Evolutionary conservation across 148 eudicot genomes (phyloP), one percentile per base, ranked within the genome.

Genomic region (Dianthus caryophyllus): DNA sequence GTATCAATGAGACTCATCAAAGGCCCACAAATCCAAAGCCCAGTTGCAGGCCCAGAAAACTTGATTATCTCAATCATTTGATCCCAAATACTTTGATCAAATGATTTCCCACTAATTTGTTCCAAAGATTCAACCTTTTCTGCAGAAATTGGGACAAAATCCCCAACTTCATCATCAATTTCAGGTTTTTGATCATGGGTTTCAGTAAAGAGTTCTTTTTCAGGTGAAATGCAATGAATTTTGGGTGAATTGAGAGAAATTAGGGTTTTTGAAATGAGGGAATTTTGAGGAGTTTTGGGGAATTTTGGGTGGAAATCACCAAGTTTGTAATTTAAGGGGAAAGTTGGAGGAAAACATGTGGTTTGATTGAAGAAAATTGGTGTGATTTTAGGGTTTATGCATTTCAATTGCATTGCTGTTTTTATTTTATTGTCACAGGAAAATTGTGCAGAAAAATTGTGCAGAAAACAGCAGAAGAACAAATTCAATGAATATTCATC

Each of bases 1-100:
- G 98, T 92, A 61, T 92, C 98, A 70, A 92, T 92, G 53, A 87
- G 83, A 71, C 96, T 87, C 98, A 89, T 92, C 66, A 92, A 78
- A 1, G 98, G 98, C 27, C 94, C 91, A 65, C 91, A 92, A 62
- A 92, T 71, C 98, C 98, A 92, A 48, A 92, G 70, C 47, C 96
- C 98, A 20, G 89, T 82, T 0, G 98, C 98, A 12, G 98, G 98
- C 13, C 94, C 98, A 17, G 96, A 84, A 67, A 92, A 89, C 79
- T 85, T 85, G 52, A 85, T 78, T 70, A 92, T 87, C 78, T 92
- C 98, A 46, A 76, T 61, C 63, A 85, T 81, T 71, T 92, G 96
- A 13, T 64, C 73, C 97, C 96, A 88, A 27, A 85, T 49, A 57
- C 87, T 85, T 39, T 75, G 84, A 63, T 74, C 73, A 25, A 59